A percentile compares a stretch with the other conserved stretches of the same genome.
Evolutionary conservation across 176 grass and related monocot genomes (phyloP).

Genomic region (Guadua angustifolia): DNA sequence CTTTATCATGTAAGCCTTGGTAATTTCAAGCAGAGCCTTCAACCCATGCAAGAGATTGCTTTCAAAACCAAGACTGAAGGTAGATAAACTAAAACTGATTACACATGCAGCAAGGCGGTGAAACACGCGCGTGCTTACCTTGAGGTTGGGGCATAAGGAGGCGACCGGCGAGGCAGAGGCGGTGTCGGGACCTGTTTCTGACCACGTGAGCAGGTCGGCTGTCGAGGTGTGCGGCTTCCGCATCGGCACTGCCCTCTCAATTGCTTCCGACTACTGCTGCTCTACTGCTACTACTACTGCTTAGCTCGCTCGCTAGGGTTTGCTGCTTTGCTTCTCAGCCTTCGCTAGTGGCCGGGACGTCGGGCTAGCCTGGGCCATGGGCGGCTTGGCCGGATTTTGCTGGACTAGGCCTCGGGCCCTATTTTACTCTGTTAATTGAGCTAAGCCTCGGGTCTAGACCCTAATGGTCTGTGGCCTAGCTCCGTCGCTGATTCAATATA

Average conservation of each 20-base stretch:
- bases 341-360: too few relatives aligned
- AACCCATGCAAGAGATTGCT: neutral
- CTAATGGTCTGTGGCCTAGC: too few relatives aligned
- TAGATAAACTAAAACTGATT: neutral
- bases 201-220: conserved; percentile 81
- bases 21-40: neutral
- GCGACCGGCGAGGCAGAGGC: conserved; percentile 42
- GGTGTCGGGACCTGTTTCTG: conserved; percentile 43
- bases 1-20: neutral
- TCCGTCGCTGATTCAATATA: too few relatives aligned
- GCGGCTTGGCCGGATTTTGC: too few relatives aligned
- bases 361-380: too few relatives aligned
- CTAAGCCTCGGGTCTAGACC: too few relatives aligned
- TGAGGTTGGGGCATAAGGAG: conserved; percentile 57
- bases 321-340: too few relatives aligned
- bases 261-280: conserved; percentile 11
- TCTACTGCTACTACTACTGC: neutral
- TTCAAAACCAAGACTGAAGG: neutral
- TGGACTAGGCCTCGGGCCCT: too few relatives aligned
- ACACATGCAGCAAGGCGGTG: neutral
- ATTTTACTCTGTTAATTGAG: too few relatives aligned
- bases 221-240: conserved; percentile 77
- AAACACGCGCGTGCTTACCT: conserved; percentile 33
- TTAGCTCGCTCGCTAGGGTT: conserved; percentile 18
- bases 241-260: conserved; percentile 64